These are phyloP conservation scores for Pythium graminicola DNA, from an alignment of 352 stramenopile genomes.

Conservation along the genomic window DNA sequence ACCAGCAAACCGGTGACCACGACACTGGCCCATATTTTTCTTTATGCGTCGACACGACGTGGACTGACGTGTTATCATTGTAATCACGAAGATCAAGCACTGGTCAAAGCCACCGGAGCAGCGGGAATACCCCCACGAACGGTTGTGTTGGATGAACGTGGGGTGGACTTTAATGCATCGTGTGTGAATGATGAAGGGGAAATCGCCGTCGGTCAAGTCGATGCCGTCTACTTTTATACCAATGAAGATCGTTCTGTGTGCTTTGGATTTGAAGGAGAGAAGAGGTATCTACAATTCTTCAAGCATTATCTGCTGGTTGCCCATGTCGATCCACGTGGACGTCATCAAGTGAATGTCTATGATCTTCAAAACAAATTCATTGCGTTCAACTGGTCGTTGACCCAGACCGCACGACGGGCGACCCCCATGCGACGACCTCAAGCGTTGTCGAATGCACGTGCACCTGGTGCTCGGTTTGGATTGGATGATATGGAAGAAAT, in stretches of 20 bases:
- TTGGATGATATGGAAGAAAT: slow-evolving; percentile 85
- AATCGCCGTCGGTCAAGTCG: slow-evolving; percentile 74
- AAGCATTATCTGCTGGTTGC: slow-evolving; percentile 84
- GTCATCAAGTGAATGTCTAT: slow-evolving; percentile 88
- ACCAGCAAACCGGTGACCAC: slow-evolving; percentile 69
- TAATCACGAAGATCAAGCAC: slow-evolving; percentile 70
- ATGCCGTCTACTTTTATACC: slow-evolving; percentile 88
- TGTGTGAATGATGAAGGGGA: slow-evolving; percentile 83
- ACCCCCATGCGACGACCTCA: background rate
- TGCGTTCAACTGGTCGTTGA: slow-evolving; percentile 87
- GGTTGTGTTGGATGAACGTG: slow-evolving; percentile 73
- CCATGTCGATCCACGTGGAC: slow-evolving; percentile 71
- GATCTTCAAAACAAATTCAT: slow-evolving; percentile 92
- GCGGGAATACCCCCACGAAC: slow-evolving; percentile 58
- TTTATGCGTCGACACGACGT: slow-evolving; percentile 73
- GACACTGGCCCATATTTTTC: slow-evolving; percentile 56
- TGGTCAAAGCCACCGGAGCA: slow-evolving; percentile 60
- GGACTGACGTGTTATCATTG: slow-evolving; percentile 83
- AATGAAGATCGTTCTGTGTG: slow-evolving; percentile 83
- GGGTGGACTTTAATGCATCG: slow-evolving; percentile 73
- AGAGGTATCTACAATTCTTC: slow-evolving; percentile 83
- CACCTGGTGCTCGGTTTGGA: slow-evolving; percentile 63
- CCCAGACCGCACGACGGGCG: slow-evolving; percentile 17
- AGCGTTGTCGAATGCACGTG: slow-evolving; percentile 21
- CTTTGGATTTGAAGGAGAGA: slow-evolving; percentile 85